phyloP scores from a whole-genome alignment of 2,329 filamentous ascomycete genomes.

The Fusarium pseudoanthophilum region DNA sequence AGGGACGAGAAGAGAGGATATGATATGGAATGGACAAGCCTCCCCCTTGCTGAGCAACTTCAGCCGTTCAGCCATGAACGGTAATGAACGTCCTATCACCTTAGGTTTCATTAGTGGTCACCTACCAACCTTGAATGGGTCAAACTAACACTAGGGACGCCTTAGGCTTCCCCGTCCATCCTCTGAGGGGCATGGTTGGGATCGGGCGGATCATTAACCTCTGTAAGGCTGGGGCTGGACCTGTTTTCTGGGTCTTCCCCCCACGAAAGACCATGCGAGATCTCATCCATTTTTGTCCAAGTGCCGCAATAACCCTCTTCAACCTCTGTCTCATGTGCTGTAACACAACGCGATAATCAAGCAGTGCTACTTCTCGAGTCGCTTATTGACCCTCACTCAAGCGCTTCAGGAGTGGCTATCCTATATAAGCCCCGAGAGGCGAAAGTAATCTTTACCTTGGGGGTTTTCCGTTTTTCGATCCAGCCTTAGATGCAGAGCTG shows the following conservation, averaged over 20 bases:
- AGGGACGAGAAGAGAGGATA: background rate
- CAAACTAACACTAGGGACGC: slow-evolving; percentile 3
- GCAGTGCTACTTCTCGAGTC: background rate
- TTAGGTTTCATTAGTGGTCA: background rate
- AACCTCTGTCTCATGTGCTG: background rate
- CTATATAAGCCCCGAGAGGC: background rate
- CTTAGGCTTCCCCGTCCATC: slow-evolving; percentile 13
- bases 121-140: background rate
- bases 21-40: slow-evolving; percentile 19
- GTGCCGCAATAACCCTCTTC: slow-evolving; percentile 1
- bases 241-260: slow-evolving; percentile 13
- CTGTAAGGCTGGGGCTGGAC: slow-evolving; percentile 21
- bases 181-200: background rate
- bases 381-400: background rate
- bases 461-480: slow-evolving; percentile 4
- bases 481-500: background rate
- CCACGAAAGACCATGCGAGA: background rate
- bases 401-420: slow-evolving; percentile 7
- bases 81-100: slow-evolving; percentile 1
- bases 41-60: slow-evolving; percentile 23
- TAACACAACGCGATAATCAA: background rate
- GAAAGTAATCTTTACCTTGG: background rate
- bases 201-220: slow-evolving; percentile 20
- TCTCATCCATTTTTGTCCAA: slow-evolving; percentile 5
- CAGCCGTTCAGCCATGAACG: slow-evolving; percentile 31